Evolutionary conservation across 1,284 basidiomycete genomes (phyloP), one percentile per base, ranked within the genome.

Genomic region (Entoloma clypeatum): DNA sequence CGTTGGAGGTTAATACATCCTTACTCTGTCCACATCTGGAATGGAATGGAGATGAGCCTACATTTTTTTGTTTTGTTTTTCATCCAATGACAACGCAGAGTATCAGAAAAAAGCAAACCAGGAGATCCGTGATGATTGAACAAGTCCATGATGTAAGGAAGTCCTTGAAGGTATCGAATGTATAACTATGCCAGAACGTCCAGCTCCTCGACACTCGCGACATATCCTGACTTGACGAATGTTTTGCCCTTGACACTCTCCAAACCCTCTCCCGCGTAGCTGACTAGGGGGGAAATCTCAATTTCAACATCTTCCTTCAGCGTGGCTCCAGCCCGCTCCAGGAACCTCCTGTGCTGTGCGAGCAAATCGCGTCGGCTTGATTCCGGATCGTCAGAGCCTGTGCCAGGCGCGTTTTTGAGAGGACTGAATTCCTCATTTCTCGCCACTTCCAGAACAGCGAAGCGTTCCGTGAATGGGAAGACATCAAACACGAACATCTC

Each of bases 401-500:
- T 88, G 0, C 92, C 92, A 1, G 92, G 91, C 2, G 94, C 95
- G 57, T 99, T 99, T 75, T 99, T 99, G 57, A 99, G 68, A 23
- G 94, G 94, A 50, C 88, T 92, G 58, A 99, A 99, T 67, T 99
- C 95, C 47, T 95, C 90, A 46, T 74, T 71, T 37, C 96, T 75
- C 37, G 79, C 78, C 28, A 97, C 92, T 63, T 98, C 94, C 61
- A 98, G 70, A 22, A 98, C 90, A 27, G 86, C 79, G 45, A 99
- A 90, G 41, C 69, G 74, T 55, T 81, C 67, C 32, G 91, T 90
- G 69, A 83, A 93, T 5, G 96, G 95, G 74, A 99, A 98, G 36
- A 99, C 96, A 67, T 99, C 95, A 58, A 99, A 99, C 37, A 99
- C 88, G 67, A 99, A 99, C 66, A 97, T 74, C 67, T 99, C 96